phyloP scores from a whole-genome alignment of 1,284 basidiomycete genomes.

The Austroboletus novae-zelandiae region DNA sequence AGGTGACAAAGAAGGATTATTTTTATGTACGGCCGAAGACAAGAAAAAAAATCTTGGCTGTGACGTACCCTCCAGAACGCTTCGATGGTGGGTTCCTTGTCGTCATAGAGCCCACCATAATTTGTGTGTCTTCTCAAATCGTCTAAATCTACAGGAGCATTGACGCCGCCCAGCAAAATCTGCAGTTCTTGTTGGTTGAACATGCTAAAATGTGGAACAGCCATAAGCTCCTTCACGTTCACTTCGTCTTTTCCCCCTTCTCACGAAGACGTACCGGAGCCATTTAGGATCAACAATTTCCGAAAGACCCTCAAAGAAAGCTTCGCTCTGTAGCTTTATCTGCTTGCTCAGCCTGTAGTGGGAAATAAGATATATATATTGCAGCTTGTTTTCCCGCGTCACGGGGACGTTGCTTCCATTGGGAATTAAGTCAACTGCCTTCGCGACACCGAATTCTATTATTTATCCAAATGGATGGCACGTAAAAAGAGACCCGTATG shows the following conservation, averaged over 20 bases:
- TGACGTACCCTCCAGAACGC: constrained; percentile 71
- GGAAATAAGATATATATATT: constrained; percentile 89
- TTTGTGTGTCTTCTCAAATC: constrained; percentile 75
- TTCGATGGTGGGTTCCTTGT: constrained; percentile 66
- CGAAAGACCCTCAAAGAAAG: constrained; percentile 82
- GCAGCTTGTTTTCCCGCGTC: constrained; percentile 85
- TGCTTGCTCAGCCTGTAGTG: constrained; percentile 89
- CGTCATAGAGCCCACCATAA: constrained; percentile 76
- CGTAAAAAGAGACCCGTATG: not conserved
- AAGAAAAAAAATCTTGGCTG: not conserved
- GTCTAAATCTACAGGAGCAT: constrained; percentile 78
- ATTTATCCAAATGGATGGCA: not conserved
- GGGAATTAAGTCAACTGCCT: constrained; percentile 78
- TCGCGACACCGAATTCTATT: constrained; percentile 82
- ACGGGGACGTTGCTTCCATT: constrained; percentile 86
- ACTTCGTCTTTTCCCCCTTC: not conserved
- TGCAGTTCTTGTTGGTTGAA: constrained; percentile 94
- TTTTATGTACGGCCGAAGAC: constrained; percentile 1
- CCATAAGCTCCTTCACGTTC: constrained; percentile 1
- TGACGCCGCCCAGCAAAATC: constrained; percentile 81
- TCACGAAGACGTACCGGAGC: constrained; percentile 58
- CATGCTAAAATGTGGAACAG: constrained; percentile 54
- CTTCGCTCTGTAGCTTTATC: constrained; percentile 83
- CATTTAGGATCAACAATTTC: constrained; percentile 90
- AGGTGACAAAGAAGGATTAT: constrained; percentile 1